Evolutionary conservation across 805 yeast species (phyloP).

Genomic region (Ogataea pilisensis): DNA sequence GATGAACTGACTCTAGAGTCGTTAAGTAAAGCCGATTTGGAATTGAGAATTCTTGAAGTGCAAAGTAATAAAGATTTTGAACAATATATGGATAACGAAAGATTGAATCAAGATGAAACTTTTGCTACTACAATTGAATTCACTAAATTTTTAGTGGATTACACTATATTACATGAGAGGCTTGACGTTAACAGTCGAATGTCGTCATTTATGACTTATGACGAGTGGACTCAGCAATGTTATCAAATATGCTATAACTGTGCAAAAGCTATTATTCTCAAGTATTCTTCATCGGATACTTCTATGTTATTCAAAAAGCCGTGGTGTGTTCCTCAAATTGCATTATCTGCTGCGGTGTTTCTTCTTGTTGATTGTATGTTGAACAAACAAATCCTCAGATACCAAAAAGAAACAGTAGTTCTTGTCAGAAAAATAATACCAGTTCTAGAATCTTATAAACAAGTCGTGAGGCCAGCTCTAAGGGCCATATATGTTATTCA

Average conservation of each 20-base stretch:
- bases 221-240: constrained; percentile 21
- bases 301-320: constrained; percentile 21
- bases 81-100: constrained; percentile 16
- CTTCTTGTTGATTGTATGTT: constrained; percentile 27
- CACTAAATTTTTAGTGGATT: constrained; percentile 15
- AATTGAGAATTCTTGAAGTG: constrained; percentile 22
- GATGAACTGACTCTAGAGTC: constrained; percentile 13
- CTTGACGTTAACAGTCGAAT: constrained; percentile 28
- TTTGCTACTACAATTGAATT: constrained; percentile 13
- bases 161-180: constrained; percentile 20
- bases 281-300: constrained; percentile 12
- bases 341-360: constrained; percentile 26
- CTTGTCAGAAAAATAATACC: constrained; percentile 17
- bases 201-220: constrained; percentile 24
- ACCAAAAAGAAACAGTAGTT: constrained; percentile 13
- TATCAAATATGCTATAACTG: constrained; percentile 20
- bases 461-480: constrained; percentile 26
- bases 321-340: constrained; percentile 22
- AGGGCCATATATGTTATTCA: constrained; percentile 29
- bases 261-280: constrained; percentile 16
- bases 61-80: constrained; percentile 19
- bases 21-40: constrained; percentile 24
- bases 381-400: constrained; percentile 16
- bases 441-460: constrained; percentile 21
- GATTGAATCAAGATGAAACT: constrained; percentile 9